These are phyloP conservation scores for Apiotrichum siamense DNA, from an alignment of 1,284 basidiomycete genomes.

Conservation along the genomic window DNA sequence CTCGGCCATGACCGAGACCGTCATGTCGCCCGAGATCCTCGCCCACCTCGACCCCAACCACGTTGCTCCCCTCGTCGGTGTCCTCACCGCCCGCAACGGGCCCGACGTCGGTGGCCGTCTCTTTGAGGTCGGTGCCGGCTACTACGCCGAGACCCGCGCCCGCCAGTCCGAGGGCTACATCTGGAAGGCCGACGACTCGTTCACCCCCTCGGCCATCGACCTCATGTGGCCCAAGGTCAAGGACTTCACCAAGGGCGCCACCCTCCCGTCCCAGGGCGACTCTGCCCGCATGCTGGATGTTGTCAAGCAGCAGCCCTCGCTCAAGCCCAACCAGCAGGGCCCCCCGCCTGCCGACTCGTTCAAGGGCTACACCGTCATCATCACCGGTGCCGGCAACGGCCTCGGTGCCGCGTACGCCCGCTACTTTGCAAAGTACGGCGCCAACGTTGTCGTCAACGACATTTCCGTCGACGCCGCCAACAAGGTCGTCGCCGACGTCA, in stretches of 20 bases:
- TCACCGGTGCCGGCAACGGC: constrained; percentile 90
- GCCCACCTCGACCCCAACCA: constrained; percentile 87
- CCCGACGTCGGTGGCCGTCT: constrained; percentile 78
- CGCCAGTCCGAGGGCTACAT: constrained; percentile 77
- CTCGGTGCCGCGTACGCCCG: constrained; percentile 87
- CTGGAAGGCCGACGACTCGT: constrained; percentile 83
- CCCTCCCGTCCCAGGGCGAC: constrained; percentile 64
- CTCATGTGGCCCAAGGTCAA: constrained; percentile 73
- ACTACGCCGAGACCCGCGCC: constrained; percentile 85
- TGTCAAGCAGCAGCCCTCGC: constrained; percentile 11
- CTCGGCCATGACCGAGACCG: constrained; percentile 85
- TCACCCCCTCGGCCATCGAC: constrained; percentile 92
- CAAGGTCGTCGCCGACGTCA: constrained; percentile 78
- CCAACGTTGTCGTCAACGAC: constrained; percentile 96
- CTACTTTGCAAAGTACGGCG: constrained; percentile 85
- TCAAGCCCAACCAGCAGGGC: constrained; percentile 15
- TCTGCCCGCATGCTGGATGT: constrained; percentile 59
- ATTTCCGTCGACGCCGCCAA: constrained; percentile 78
- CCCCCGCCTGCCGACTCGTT: constrained; percentile 68
- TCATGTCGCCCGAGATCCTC: constrained; percentile 95
- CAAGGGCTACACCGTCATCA: constrained; percentile 83
- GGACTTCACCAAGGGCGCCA: constrained; percentile 63
- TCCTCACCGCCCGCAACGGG: constrained; percentile 50
- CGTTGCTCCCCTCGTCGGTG: constrained; percentile 85
- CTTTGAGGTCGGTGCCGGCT: constrained; percentile 94